Conservation (phyloP, 2,329 filamentous ascomycete species). For the Hansfordia pulvinata region DNA sequence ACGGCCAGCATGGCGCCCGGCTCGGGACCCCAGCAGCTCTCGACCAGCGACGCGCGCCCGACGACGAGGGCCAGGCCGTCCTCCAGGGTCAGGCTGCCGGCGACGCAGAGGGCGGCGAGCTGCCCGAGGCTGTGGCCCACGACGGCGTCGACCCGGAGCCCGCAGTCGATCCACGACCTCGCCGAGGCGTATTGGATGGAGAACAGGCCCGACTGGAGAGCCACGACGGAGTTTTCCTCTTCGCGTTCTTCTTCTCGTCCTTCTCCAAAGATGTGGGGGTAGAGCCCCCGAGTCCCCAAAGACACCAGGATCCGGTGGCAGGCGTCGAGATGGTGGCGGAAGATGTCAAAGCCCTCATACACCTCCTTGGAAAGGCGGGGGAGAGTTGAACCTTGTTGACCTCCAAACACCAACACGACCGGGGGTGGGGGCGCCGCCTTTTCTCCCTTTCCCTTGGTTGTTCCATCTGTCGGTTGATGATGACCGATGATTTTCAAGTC, state of each 20-base stretch:
- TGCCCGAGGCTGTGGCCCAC: conserved; percentile 29
- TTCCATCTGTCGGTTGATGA: too few species aligned
- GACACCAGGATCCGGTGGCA: conserved; percentile 5
- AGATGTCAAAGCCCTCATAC: conserved; percentile 11
- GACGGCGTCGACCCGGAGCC: conserved; percentile 13
- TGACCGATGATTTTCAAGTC: too few species aligned
- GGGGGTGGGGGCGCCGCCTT: too few species aligned
- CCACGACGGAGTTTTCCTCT: conserved; percentile 10
- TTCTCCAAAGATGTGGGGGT: conserved; percentile 20
- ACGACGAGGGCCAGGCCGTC: conserved; percentile 17
- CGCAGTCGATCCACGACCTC: conserved; percentile 21
- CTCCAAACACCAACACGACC: conserved; percentile 21
- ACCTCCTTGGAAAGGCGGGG: conserved; percentile 15
- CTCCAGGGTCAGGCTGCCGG: conserved; percentile 14
- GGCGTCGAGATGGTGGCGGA: conserved; percentile 14
- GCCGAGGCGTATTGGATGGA: conserved; percentile 23
- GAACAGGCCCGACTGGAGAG: conserved; percentile 24
- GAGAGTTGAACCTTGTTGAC: conserved; percentile 16
- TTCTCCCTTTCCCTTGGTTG: neutral
- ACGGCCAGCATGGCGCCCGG: conserved; percentile 24
- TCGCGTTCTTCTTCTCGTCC: too few species aligned
- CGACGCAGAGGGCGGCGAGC: conserved; percentile 22
- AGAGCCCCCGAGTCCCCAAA: conserved; percentile 13
- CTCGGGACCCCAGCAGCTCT: conserved; percentile 20
- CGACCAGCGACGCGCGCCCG: conserved; percentile 16